Evolutionary conservation across 2,329 filamentous ascomycete genomes (phyloP).

Genomic region (Fusarium albosuccineum): DNA sequence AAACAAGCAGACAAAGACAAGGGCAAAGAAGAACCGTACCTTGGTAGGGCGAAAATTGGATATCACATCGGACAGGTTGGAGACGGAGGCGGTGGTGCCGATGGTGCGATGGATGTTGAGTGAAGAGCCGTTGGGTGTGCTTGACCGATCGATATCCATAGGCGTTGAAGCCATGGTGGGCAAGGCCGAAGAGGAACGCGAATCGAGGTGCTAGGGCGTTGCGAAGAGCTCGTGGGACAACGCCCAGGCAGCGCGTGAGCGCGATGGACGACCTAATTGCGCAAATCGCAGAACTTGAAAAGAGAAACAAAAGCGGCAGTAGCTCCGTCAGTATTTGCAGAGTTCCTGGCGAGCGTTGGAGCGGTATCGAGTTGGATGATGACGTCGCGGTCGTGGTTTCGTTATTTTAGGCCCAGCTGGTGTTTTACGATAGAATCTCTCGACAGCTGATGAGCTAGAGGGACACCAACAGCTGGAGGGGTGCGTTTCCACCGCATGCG

Average conservation of each 20-base stretch:
- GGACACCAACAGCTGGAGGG: conserved; percentile 35
- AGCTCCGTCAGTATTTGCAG: not conserved
- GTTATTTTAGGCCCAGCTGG: conserved; percentile 17
- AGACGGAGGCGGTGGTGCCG: conserved; percentile 60
- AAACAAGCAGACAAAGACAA: not conserved
- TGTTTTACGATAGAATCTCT: conserved; percentile 30
- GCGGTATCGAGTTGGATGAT: not conserved
- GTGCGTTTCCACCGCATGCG: conserved; percentile 30
- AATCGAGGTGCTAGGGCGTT: not conserved
- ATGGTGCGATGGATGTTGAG: conserved; percentile 66
- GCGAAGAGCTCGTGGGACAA: conserved; percentile 10
- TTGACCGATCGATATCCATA: conserved; percentile 68
- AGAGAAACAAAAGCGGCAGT: not conserved
- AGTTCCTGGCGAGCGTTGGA: not conserved
- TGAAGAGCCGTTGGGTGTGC: conserved; percentile 56
- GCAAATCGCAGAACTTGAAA: not conserved
- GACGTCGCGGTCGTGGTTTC: conserved; percentile 4
- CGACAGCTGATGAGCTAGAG: conserved; percentile 22
- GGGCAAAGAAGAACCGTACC: conserved; percentile 62
- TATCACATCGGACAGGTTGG: conserved; percentile 83
- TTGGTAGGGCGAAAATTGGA: conserved; percentile 83
- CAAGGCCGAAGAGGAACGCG: conserved; percentile 3
- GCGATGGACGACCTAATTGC: conserved; percentile 9
- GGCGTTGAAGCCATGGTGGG: conserved; percentile 64
- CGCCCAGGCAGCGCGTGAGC: conserved; percentile 4